Base-by-base conservation (phyloP, 805 yeast species). In the Hemisphaericaspora nanyangensis region DNA sequence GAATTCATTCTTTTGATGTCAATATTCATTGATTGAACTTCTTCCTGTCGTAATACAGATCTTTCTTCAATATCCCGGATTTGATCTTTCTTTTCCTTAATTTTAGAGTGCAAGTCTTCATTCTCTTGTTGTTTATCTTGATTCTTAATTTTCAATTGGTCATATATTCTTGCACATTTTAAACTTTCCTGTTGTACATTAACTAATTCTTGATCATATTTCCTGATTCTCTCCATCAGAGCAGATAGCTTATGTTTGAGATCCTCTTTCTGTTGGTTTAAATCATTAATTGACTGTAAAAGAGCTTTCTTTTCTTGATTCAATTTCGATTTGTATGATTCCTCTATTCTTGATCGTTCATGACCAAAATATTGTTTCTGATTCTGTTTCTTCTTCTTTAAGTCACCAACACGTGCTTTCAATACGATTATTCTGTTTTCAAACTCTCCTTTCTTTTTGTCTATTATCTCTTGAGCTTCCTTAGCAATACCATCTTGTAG, bases 381-480 rank as follows among this genome's bases (percentile, higher is more conserved):
- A 31, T 31, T 18, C 17, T 17, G n/a, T n/a, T n/a, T n/a, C n/a
- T n/a, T n/a, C n/a, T n/a, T n/a, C n/a, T n/a, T n/a, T n/a, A n/a
- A n/a, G n/a, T n/a, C n/a, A n/a, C n/a, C n/a, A n/a, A n/a, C n/a
- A n/a, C n/a, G n/a, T n/a, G n/a, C n/a, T n/a, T n/a, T n/a, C 5
- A 48, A 22, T 25, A 42, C 39, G 4, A 28, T 28, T 3, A 24
- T 17, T 17, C 39, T 46, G 3, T 38, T 32, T 5, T 29, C 28
- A 25, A 72, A 60, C 5, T 71, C 43, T 1, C 49, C 39, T 29
- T 74, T 75, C 1, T 77, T 62, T 48, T 70, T 59, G 0, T 34
- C 42, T 1, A 55, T 45, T 10, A 57, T 51, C 5, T 37, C 42
- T 32, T 63, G 66, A 37, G 63, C 64, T 20, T 65, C 47, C 4